These are phyloP conservation scores for Silene coronaria DNA, from an alignment of 179 eudicot species.

Conservation along the genomic window DNA sequence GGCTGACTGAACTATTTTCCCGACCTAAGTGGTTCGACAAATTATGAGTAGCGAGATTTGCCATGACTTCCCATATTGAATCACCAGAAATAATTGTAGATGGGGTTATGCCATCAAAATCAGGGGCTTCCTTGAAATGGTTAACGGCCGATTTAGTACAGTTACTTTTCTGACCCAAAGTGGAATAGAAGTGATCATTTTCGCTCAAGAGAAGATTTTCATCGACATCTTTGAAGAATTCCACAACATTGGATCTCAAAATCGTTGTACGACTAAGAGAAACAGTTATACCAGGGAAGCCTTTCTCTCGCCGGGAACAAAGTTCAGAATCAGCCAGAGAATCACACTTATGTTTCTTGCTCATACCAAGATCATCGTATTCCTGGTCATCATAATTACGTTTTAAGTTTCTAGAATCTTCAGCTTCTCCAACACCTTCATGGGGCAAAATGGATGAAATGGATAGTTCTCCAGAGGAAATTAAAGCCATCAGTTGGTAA, in stretches of 20 bases:
- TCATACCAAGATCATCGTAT: constrained; percentile 19
- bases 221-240: constrained; percentile 35
- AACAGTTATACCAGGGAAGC: constrained; percentile 81
- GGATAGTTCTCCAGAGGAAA: constrained; percentile 63
- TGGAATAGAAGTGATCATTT: constrained; percentile 31
- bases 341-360: constrained; percentile 41
- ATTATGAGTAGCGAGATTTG: constrained; percentile 40
- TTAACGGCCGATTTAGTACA: constrained; percentile 21
- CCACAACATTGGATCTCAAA: constrained; percentile 36
- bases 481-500: constrained; percentile 54
- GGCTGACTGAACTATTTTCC: constrained; percentile 28
- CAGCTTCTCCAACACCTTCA: constrained; percentile 88
- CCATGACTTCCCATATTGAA: constrained; percentile 74
- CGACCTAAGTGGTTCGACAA: constrained; percentile 27
- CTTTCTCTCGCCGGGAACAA: constrained; percentile 69
- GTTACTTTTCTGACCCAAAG: constrained; percentile 31
- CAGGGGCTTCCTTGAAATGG: constrained; percentile 34
- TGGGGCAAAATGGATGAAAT: constrained; percentile 65
- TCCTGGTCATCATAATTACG: constrained; percentile 51
- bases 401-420: constrained; percentile 60
- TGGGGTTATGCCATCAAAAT: constrained; percentile 31
- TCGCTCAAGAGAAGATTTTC: constrained; percentile 23
- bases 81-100: constrained; percentile 31
- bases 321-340: constrained; percentile 51
- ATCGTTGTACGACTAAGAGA: constrained; percentile 48